Base-by-base conservation (phyloP, 352 stramenopile species). In the Pythium folliculosum region DNA sequence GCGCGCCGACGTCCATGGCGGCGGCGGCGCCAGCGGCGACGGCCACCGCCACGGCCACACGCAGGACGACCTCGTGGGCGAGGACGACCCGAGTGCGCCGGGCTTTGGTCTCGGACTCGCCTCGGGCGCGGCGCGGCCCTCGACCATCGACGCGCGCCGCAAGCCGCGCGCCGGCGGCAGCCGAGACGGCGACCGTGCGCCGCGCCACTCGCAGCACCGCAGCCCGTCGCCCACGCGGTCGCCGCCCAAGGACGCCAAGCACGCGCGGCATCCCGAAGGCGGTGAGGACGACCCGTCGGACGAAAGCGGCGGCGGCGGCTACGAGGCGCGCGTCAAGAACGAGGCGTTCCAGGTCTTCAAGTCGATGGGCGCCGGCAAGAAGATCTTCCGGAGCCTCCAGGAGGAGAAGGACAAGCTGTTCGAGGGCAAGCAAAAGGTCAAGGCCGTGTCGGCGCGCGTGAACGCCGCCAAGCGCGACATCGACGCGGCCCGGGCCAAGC, bases 381-480 rank as follows among this genome's bases (percentile, higher is more conserved):
- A 91, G 59, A 71, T 91, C 16, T 56, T 89, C 32, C 72, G 77
- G 7, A 84, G 56, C 49, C 65, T 94, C 5, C 78, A 89, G 23
- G 77, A 86, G 10, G 84, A 89, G 32, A 97, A 97, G 61, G 77
- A 86, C 57, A 84, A 88, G 51, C 60, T 93, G 0, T 85, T 90
- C 47, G 84, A 90, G 52, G 69, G 74, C 2, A 93, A 92, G 54
- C 82, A 91, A 37, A 82, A 80, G 6, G 77, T 90, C 16, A 91
- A 92, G 44, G 77, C 92, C 55, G 66, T 95, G 17, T 84, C 86
- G 19, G 73, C 55, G 17, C 76, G 85, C 17, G 67, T 97, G n/a
- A 97, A 97, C 61, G 75, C 65, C 7, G 76, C 80, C 27, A 98
- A 97, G 58, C 47, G 63, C 5, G 72, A 84, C 49, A 97, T 97